Evolutionary conservation across 306 rosid genomes (phyloP).

Genomic region (Vigna hirtella): DNA sequence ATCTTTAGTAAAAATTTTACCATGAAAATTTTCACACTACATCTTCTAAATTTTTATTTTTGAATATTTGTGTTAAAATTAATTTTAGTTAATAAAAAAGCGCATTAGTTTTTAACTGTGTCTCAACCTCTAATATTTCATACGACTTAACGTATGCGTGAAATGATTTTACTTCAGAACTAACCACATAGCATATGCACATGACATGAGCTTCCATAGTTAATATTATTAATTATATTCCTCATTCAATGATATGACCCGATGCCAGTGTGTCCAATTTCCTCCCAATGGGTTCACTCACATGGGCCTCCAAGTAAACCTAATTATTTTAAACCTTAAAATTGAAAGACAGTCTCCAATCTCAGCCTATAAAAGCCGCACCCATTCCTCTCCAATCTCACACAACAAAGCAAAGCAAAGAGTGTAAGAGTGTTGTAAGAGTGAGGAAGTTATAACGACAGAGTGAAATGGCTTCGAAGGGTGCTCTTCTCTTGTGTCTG

Average conservation of each 20-base stretch:
- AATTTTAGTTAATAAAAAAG: too few species aligned
- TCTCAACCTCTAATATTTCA: too few species aligned
- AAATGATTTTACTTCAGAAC: background rate
- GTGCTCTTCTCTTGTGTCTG: slow-evolving; percentile 59
- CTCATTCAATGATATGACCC: slow-evolving; percentile 23
- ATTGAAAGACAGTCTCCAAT: background rate
- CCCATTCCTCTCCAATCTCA: slow-evolving; percentile 16
- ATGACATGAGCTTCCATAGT: background rate
- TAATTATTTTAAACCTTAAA: slow-evolving; percentile 18
- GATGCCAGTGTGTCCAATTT: slow-evolving; percentile 46
- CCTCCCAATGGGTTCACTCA: slow-evolving; percentile 45
- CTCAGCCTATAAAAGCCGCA: slow-evolving; percentile 57
- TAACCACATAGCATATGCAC: background rate
- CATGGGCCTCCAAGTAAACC: slow-evolving; percentile 40
- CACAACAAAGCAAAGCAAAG: background rate
- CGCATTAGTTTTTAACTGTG: too few species aligned
- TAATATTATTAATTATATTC: background rate
- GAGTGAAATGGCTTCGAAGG: slow-evolving; percentile 68
- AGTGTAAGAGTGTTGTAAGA: slow-evolving; percentile 10
- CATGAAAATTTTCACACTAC: too few species aligned
- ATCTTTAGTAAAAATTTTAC: too few species aligned
- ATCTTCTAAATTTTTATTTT: too few species aligned
- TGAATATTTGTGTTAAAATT: too few species aligned
- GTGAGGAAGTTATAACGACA: background rate
- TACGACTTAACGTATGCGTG: background rate